These are phyloP conservation scores for Sicyos edulis DNA, from an alignment of 306 rosid species.

Conservation along the genomic window DNA sequence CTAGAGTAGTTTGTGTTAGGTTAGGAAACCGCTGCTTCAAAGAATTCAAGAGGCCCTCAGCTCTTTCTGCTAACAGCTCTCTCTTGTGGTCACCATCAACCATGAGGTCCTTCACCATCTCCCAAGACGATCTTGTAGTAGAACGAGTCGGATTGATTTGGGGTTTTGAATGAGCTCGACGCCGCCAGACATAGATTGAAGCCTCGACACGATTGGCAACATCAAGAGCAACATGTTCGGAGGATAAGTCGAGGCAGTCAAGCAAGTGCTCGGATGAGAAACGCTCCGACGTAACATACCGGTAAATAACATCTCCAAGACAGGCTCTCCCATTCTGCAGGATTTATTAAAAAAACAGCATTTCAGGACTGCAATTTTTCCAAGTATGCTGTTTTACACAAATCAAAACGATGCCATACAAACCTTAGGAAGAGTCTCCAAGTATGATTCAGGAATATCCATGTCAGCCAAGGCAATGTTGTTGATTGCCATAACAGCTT, in stretches of 20 bases:
- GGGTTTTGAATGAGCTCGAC: constrained; percentile 56
- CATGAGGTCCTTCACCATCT: constrained; percentile 78
- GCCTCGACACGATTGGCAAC: constrained; percentile 88
- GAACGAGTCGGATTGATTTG: constrained; percentile 54
- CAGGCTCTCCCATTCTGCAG: constrained; percentile 85
- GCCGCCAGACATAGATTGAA: constrained; percentile 76
- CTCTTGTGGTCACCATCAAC: constrained; percentile 80
- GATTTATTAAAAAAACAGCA: constrained; percentile 1
- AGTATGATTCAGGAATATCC: constrained; percentile 85
- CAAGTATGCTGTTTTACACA: neutral
- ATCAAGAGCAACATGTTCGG: constrained; percentile 87
- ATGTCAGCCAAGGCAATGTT: constrained; percentile 64
- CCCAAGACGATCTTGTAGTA: constrained; percentile 85
- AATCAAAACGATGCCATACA: constrained; percentile 1
- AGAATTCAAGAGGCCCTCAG: constrained; percentile 57
- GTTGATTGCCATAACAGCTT: constrained; percentile 89
- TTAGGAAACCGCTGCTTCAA: constrained; percentile 85
- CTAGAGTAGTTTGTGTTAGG: constrained; percentile 76
- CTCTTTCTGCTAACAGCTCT: constrained; percentile 78
- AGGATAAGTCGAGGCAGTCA: constrained; percentile 83
- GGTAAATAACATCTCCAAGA: constrained; percentile 77
- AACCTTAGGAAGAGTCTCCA: constrained; percentile 86
- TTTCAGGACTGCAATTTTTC: too few relatives aligned
- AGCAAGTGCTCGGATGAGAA: constrained; percentile 71
- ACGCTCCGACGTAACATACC: constrained; percentile 77